Percentiles rank a stretch among this genome's conserved stretches.
phyloP scores from a whole-genome alignment of 2,329 filamentous ascomycete genomes.

The Pseudocercospora musae region DNA sequence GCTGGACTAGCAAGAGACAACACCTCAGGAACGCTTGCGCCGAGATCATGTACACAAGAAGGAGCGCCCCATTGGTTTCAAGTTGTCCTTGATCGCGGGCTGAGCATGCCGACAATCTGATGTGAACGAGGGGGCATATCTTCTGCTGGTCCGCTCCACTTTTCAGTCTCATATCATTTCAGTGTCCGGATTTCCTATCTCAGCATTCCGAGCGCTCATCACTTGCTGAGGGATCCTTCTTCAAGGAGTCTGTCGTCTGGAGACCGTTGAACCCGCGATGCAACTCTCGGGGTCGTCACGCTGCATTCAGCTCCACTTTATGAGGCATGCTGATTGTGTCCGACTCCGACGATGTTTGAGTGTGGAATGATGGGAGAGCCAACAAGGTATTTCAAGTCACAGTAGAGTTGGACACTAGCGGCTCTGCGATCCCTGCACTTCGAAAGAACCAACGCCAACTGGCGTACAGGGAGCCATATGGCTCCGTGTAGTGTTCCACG shows the following conservation, averaged over 20 bases:
- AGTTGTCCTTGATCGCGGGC: constrained; percentile 1
- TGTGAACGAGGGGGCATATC: constrained; percentile 9
- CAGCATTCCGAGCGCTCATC: background rate
- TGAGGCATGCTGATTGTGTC: background rate
- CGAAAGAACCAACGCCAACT: background rate
- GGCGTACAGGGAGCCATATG: background rate
- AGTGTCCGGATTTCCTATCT: background rate
- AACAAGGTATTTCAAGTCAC: background rate
- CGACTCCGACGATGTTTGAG: background rate
- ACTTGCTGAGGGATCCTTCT: background rate
- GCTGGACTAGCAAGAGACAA: too few relatives aligned
- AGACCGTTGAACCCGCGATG: background rate
- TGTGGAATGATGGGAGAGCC: background rate
- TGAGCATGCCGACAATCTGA: constrained; percentile 3
- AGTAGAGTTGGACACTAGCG: background rate
- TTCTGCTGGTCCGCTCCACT: background rate
- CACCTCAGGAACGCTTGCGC: constrained; percentile 4
- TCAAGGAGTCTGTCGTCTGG: background rate
- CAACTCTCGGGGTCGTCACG: background rate
- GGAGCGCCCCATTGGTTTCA: constrained; percentile 6
- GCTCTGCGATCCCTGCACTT: background rate
- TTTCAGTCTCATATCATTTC: background rate
- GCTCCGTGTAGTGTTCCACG: background rate
- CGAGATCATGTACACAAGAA: constrained; percentile 1
- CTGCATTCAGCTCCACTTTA: background rate